Base-by-base conservation (phyloP, 2,329 filamentous ascomycete genomes). In the Ascochyta fabae region DNA sequence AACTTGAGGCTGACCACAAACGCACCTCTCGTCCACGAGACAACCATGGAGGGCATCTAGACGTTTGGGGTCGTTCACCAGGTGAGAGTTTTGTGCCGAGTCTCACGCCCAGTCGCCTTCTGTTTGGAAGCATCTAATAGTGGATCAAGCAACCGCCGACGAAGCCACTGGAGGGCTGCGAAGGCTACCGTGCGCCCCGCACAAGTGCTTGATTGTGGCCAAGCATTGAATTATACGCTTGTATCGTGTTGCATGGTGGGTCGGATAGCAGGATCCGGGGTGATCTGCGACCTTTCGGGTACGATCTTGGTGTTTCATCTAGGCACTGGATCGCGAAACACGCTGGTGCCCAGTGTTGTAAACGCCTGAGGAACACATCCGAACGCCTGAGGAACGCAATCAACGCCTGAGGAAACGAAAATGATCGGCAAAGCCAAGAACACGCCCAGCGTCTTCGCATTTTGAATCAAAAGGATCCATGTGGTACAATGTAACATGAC, bases 251-350 rank as follows among this genome's bases (percentile, higher is more conserved):
- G 35, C 43, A 46, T 10, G 15, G 39, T 44, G 29, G 45, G 44
- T 35, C 54, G 54, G 49, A 39, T 29, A 45, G 33, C 38, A 34
- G 24, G 44, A 45, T 45, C 48, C 48, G 54, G 19, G 43, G 23
- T 15, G 54, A 53, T 53, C 48, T 57, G 48, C 48, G 48, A 53
- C 48, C 23, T 24, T 57, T 50, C 33, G 38, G 53, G 53, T 56
- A 29, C 24, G 53, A 56, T 44, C 47, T 47, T 56, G 53, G 42
- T 57, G 54, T 57, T 57, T 57, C 54, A 53, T 16, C 34, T 46
- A 48, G 54, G 34, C 44, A 41, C 27, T 49, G 49, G 46, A 24
- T 48, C 44, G 16, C 48, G 44, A 53, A 52, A 57, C 54, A 26
- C 31, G 39, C 39, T n/a, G 24, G 34, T 48, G 4, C 40, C 19